These are phyloP conservation scores for Pelargonium nanum DNA, from an alignment of 345 rosid species.

Conservation along the genomic window DNA sequence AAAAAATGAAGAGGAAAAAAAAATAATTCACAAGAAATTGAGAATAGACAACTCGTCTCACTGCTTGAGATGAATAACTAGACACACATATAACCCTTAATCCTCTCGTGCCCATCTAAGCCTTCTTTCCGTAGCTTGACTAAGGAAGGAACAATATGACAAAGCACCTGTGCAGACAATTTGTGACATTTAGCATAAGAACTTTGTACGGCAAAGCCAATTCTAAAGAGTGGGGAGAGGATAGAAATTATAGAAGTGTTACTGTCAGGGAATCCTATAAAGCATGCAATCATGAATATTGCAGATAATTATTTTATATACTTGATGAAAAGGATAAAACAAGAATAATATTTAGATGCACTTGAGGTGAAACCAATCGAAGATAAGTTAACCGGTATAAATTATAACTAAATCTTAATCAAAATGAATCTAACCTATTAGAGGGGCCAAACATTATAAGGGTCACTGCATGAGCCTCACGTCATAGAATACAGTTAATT, in stretches of 20 bases:
- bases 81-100: conserved; percentile 98
- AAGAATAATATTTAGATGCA: background rate
- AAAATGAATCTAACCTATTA: background rate
- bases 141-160: conserved; percentile 81
- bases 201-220: background rate
- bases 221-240: background rate
- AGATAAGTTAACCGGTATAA: background rate
- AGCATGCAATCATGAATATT: background rate
- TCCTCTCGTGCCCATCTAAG: conserved; percentile 91
- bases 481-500: no score
- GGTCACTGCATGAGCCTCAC: no score
- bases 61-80: conserved; percentile 60
- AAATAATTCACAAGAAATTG: background rate
- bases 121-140: conserved; percentile 96
- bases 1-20: background rate
- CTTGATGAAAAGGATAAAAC: background rate
- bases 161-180: conserved; percentile 50
- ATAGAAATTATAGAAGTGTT: background rate
- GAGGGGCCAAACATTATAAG: background rate
- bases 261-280: background rate
- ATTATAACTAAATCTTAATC: background rate
- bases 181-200: background rate
- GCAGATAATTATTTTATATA: background rate
- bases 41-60: conserved; percentile 28
- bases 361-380: background rate